These are phyloP conservation scores for Boletus sp. DNA, from an alignment of 768 basidiomycete genomes.

Conservation along the genomic window DNA sequence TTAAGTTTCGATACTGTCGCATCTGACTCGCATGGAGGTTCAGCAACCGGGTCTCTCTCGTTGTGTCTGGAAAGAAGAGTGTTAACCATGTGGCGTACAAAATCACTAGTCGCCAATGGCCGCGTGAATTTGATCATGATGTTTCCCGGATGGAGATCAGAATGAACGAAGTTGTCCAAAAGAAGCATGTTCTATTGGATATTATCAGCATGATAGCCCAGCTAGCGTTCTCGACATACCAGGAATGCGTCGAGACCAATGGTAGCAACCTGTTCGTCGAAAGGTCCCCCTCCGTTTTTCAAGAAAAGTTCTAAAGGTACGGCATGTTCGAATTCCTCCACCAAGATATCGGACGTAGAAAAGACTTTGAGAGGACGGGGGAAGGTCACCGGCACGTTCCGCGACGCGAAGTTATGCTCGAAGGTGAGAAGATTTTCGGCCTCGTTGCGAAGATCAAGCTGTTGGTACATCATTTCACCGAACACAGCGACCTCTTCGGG, in stretches of 20 bases:
- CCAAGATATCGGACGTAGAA: slow-evolving; percentile 78
- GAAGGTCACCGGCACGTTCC: slow-evolving; percentile 83
- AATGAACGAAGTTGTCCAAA: slow-evolving; percentile 96
- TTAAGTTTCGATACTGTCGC: slow-evolving; percentile 70
- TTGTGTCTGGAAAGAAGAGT: slow-evolving; percentile 46
- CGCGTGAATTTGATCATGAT: slow-evolving; percentile 97
- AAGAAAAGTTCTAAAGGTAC: slow-evolving; percentile 86
- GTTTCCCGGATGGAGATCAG: slow-evolving; percentile 90
- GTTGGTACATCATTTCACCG: slow-evolving; percentile 94
- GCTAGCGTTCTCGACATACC: slow-evolving; percentile 44
- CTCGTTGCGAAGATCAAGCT: slow-evolving; percentile 88
- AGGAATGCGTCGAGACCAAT: slow-evolving; percentile 94
- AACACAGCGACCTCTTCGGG: slow-evolving; percentile 95
- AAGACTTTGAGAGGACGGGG: slow-evolving; percentile 82
- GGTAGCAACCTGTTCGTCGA: slow-evolving; percentile 85
- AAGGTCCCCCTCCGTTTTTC: slow-evolving; percentile 88
- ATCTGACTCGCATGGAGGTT: slow-evolving; percentile 46
- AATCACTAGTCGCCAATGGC: slow-evolving; percentile 66
- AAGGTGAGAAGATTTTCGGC: slow-evolving; percentile 84
- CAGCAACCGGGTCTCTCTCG: slow-evolving; percentile 20
- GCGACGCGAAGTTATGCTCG: slow-evolving; percentile 78
- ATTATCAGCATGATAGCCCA: slow-evolving; percentile 1
- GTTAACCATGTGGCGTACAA: slow-evolving; percentile 60
- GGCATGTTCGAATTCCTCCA: slow-evolving; percentile 94
- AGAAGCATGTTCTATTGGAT: slow-evolving; percentile 87